phyloP scores from a whole-genome alignment of 75 land plant species.

The Pseudotsuga menziesii region DNA sequence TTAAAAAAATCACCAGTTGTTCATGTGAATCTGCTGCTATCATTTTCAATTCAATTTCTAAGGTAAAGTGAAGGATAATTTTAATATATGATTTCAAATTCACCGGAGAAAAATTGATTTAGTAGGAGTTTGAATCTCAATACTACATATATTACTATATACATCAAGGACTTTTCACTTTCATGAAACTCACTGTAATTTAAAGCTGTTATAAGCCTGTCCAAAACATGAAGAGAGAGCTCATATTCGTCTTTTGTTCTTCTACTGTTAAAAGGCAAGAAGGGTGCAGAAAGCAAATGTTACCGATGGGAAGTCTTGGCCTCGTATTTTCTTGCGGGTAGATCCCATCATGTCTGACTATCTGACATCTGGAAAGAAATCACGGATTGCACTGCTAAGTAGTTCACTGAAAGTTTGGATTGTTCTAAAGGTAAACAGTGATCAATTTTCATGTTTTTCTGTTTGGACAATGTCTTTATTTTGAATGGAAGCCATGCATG shows the following conservation, averaged over 20 bases:
- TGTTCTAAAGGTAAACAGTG: conserved; percentile 47
- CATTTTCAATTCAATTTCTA: too few species aligned
- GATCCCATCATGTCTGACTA: conserved; percentile 70
- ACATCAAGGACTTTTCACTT: not conserved
- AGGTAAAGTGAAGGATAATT: too few species aligned
- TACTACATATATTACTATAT: not conserved
- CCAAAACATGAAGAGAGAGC: not conserved
- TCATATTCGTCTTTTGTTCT: not conserved
- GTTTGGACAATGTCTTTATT: not conserved
- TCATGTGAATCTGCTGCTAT: too few species aligned
- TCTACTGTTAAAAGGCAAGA: conserved; percentile 25
- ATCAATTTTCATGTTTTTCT: not conserved
- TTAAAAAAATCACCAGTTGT: too few species aligned
- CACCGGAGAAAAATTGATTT: too few species aligned
- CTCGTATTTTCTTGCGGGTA: conserved; percentile 54
- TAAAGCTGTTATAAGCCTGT: not conserved
- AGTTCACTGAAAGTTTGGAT: conserved; percentile 74
- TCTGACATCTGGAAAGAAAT: conserved; percentile 63
- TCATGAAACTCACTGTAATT: not conserved
- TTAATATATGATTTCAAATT: too few species aligned
- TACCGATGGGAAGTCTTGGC: conserved; percentile 63
- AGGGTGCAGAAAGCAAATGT: conserved; percentile 27
- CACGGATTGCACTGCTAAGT: conserved; percentile 51
- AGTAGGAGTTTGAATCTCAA: too few species aligned
- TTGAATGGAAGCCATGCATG: not conserved